A percentile compares a stretch with the other conserved stretches of the same genome.
Conservation (phyloP, 352 stramenopile genomes). For the Thraustotheca clavata region DNA sequence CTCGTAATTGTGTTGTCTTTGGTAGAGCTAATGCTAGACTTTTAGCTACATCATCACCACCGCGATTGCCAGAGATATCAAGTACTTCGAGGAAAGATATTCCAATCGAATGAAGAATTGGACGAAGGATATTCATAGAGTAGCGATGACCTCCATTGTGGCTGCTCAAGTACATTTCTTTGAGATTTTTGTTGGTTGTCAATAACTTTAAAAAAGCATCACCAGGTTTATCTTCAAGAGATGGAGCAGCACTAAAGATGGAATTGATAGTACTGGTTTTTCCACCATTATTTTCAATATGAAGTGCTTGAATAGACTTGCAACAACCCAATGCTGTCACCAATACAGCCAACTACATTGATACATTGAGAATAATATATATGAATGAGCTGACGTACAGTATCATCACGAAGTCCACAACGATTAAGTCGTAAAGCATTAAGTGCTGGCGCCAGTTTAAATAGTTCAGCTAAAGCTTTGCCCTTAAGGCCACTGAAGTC, state of each 20-base stretch:
- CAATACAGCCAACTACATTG: conserved; percentile 39
- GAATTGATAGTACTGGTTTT: conserved; percentile 18
- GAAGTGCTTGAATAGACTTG: conserved; percentile 43
- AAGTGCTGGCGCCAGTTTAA: conserved; percentile 36
- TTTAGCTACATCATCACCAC: conserved; percentile 45
- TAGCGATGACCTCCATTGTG: conserved; percentile 36
- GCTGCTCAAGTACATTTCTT: conserved; percentile 48
- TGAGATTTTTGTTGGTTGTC: conserved; percentile 32
- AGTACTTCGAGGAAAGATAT: conserved; percentile 49
- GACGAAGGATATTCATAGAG: conserved; percentile 36
- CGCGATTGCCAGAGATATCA: conserved; percentile 65
- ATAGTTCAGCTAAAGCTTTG: conserved; percentile 30
- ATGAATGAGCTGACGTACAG: conserved; percentile 27
- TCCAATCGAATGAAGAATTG: conserved; percentile 36
- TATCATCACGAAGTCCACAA: conserved; percentile 41
- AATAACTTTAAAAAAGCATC: conserved; percentile 40
- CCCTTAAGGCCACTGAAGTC: conserved; percentile 43
- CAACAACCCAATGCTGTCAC: conserved; percentile 49
- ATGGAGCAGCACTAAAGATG: conserved; percentile 11
- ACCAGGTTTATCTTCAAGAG: conserved; percentile 34
- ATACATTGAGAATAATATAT: not conserved
- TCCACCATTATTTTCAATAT: conserved; percentile 55
- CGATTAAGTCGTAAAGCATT: conserved; percentile 45
- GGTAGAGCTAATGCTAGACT: conserved; percentile 40
- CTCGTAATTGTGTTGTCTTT: conserved; percentile 43